phyloP scores from a whole-genome alignment of 192 early-diverging fungal species.

The Helicostylum pulchrum region DNA sequence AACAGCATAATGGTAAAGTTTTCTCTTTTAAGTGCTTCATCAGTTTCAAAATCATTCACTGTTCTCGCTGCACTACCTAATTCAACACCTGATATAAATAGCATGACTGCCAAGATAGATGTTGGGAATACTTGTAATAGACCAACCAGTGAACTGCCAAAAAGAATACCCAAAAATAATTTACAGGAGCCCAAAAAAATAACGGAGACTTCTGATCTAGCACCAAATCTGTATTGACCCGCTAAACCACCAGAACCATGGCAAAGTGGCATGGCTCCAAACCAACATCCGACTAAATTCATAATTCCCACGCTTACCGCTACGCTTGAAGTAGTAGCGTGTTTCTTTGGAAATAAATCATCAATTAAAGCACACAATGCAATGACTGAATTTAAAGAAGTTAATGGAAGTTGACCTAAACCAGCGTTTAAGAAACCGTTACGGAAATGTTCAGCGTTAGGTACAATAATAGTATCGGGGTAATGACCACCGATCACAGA shows the following conservation, averaged over 20 bases:
- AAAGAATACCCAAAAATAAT: slow-evolving; percentile 75
- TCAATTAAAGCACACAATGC: slow-evolving; percentile 71
- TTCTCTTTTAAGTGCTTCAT: slow-evolving; percentile 40
- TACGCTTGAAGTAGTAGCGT: slow-evolving; percentile 48
- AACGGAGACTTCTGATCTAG: slow-evolving; percentile 76
- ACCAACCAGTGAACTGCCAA: slow-evolving; percentile 74
- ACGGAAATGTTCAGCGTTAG: slow-evolving; percentile 62
- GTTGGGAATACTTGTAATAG: slow-evolving; percentile 71
- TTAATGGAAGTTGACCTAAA: slow-evolving; percentile 85
- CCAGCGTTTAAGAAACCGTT: slow-evolving; percentile 76
- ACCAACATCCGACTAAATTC: slow-evolving; percentile 74
- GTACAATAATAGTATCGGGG: slow-evolving; percentile 51
- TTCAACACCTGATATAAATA: slow-evolving; percentile 81
- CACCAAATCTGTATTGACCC: slow-evolving; percentile 93
- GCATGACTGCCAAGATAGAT: slow-evolving; percentile 82
- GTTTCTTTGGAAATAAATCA: slow-evolving; percentile 76
- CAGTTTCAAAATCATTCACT: slow-evolving; percentile 46
- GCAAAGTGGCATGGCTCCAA: slow-evolving; percentile 76
- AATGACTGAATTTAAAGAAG: slow-evolving; percentile 82
- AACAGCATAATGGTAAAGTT: slow-evolving; percentile 70
- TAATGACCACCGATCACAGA: slow-evolving; percentile 51
- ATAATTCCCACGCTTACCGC: slow-evolving; percentile 71
- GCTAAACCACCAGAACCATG: slow-evolving; percentile 88
- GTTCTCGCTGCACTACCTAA: slow-evolving; percentile 40
- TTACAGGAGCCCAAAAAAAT: slow-evolving; percentile 75